Base-by-base conservation (phyloP, 805 yeast genomes). In the Blastobotrys chiropterorum region DNA sequence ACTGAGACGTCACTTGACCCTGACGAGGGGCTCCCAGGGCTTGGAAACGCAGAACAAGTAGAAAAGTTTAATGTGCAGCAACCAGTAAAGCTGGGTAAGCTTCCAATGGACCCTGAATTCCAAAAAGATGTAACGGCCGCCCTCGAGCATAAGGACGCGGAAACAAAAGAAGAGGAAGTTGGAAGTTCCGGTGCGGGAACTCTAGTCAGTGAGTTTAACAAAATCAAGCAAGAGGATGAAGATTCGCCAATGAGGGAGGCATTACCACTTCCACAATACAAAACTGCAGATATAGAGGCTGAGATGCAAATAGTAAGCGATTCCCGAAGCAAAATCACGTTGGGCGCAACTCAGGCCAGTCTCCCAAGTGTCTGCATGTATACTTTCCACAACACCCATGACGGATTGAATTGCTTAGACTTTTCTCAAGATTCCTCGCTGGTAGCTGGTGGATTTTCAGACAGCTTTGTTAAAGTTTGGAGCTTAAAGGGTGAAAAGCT, bases 301-400 rank as follows among this genome's bases (percentile, higher is more conserved):
- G 92, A 86, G 64, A 83, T 92, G 17, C 74, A 81, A 55, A 79
- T 82, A 53, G 87, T 94, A 30, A 87, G 82, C 61, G 98, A 92
- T 67, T 81, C 92, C 6, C 76, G 96, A 54, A 79, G 86, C 34
- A 80, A 84, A 56, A 81, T 92, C 53, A 78, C 74, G 58, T 66
- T 92, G 48, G 86, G 82, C 17, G 56, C 62, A 20, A 74, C 83
- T 3, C 96, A 86, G 69, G 85, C 95, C 2, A 74, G 89, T 19
- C 79, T 92, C 21, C 99, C 99, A 19, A 86, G 95, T 52, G 96
- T 92, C 38, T 94, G 98, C 69, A 88, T 92, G 96, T 94, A 94
- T 72, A 92, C 98, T 0, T 90, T 94, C 72, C 99, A 94, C 73
- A 94, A 94, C 69, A 87, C 97, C 8, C 85, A 88, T 65, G 85